Conservation (phyloP, 139 green algal genomes). For the Volvox africanus region DNA sequence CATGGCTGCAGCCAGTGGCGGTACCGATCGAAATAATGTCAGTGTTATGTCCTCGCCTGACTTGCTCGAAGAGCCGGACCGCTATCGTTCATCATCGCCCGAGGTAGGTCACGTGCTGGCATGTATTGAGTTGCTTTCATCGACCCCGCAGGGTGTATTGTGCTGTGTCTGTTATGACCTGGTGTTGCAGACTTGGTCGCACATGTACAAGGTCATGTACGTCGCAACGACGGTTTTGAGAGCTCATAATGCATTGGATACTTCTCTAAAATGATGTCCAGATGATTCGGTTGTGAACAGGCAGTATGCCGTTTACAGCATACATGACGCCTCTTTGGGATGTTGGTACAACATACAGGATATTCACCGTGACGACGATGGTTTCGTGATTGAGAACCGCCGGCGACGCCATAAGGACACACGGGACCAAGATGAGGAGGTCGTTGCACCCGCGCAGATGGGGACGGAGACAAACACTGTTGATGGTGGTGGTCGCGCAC, state of each 20-base stretch:
- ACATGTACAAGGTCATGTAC: too few species aligned
- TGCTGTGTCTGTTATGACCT: too few species aligned
- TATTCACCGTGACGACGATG: not conserved
- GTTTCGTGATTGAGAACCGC: conserved; percentile 38
- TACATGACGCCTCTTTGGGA: too few species aligned
- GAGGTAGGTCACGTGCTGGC: not conserved
- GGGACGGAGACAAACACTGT: too few species aligned
- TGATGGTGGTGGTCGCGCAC: not conserved
- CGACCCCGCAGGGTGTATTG: too few species aligned
- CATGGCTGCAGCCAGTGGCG: not conserved
- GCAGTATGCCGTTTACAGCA: too few species aligned
- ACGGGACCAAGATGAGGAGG: conserved; percentile 40
- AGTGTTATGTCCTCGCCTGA: not conserved
- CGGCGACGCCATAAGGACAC: conserved; percentile 44
- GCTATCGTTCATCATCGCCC: not conserved
- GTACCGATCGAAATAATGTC: not conserved
- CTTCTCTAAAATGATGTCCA: too few species aligned
- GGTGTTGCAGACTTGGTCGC: too few species aligned
- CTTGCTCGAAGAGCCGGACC: conserved; percentile 12
- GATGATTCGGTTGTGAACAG: too few species aligned
- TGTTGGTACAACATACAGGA: not conserved
- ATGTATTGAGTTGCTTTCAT: not conserved
- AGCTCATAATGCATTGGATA: too few species aligned
- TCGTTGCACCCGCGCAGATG: not conserved
- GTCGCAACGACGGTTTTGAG: too few species aligned